Evolutionary conservation across 495 filamentous ascomycete genomes (phyloP).

Genomic region (Penicillium maclennaniae): DNA sequence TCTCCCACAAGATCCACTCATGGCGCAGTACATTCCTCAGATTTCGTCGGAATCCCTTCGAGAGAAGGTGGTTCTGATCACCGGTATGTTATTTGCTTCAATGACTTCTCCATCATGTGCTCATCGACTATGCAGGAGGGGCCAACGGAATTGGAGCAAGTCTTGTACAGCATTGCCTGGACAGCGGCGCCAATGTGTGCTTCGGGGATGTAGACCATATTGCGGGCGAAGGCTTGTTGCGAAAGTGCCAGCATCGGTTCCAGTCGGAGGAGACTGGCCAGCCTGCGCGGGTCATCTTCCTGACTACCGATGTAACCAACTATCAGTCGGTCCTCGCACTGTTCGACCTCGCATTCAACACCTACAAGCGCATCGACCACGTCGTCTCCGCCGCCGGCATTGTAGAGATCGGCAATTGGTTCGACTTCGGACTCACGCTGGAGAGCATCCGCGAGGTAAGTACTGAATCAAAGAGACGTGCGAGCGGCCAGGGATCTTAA

Average conservation of each 20-base stretch:
- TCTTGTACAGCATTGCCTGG: conserved; percentile 44
- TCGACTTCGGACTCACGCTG: conserved; percentile 39
- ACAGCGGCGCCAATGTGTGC: conserved; percentile 43
- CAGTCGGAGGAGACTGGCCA: conserved; percentile 20
- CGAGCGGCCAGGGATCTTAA: conserved; percentile 9
- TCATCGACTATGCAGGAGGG: conserved; percentile 33
- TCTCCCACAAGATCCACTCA: neutral
- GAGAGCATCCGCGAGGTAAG: conserved; percentile 33
- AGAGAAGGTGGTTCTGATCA: conserved; percentile 45
- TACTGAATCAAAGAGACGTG: neutral
- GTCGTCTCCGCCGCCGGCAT: conserved; percentile 51
- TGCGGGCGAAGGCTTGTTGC: conserved; percentile 25
- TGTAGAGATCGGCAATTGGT: conserved; percentile 44
- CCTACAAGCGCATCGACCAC: conserved; percentile 47
- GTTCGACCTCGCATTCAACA: conserved; percentile 45
- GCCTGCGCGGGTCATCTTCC: conserved; percentile 31
- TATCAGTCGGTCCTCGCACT: conserved; percentile 42
- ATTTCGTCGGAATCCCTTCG: conserved; percentile 31
- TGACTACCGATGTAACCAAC: conserved; percentile 41
- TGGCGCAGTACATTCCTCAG: conserved; percentile 25
- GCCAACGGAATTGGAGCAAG: conserved; percentile 54
- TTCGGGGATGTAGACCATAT: conserved; percentile 41
- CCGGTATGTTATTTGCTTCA: conserved; percentile 29
- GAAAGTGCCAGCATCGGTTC: conserved; percentile 23
- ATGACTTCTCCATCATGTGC: neutral